Conservation (phyloP, 2,329 filamentous ascomycete genomes). For the Microdochium paspali region DNA sequence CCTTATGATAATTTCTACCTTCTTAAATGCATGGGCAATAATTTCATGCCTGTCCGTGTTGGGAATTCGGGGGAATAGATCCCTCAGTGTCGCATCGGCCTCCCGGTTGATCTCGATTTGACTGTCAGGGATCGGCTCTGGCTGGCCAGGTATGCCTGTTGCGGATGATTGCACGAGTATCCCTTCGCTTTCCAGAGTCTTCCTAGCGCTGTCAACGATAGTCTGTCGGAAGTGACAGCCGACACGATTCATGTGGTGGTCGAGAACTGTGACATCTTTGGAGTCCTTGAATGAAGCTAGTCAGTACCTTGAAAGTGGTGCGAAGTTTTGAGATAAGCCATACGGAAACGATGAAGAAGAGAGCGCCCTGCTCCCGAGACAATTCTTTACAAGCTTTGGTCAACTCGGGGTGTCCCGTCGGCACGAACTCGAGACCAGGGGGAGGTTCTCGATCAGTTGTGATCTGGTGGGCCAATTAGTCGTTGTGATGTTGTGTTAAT, state of each 20-base stretch:
- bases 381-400: constrained; percentile 55
- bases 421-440: constrained; percentile 53
- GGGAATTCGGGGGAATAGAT: constrained; percentile 57
- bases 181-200: constrained; percentile 13
- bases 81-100: constrained; percentile 51
- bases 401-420: constrained; percentile 51
- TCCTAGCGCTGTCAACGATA: constrained; percentile 47
- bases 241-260: constrained; percentile 46
- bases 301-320: constrained; percentile 7
- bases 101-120: constrained; percentile 53
- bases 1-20: constrained; percentile 30
- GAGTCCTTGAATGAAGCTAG: constrained; percentile 15
- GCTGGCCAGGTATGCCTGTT: constrained; percentile 19
- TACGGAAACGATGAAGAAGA: constrained; percentile 61
- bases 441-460: constrained; percentile 42
- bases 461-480: constrained; percentile 27
- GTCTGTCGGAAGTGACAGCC: constrained; percentile 51
- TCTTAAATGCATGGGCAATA: constrained; percentile 52
- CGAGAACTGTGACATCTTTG: constrained; percentile 25
- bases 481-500: neutral
- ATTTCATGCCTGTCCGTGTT: constrained; percentile 55
- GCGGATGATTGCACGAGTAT: constrained; percentile 14
- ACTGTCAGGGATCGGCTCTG: constrained; percentile 50
- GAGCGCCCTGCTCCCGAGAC: constrained; percentile 50
- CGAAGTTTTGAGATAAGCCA: constrained; percentile 11